Evolutionary conservation across 768 basidiomycete genomes (phyloP), one percentile per base, ranked within the genome.

Genomic region (Dioszegia hungarica): DNA sequence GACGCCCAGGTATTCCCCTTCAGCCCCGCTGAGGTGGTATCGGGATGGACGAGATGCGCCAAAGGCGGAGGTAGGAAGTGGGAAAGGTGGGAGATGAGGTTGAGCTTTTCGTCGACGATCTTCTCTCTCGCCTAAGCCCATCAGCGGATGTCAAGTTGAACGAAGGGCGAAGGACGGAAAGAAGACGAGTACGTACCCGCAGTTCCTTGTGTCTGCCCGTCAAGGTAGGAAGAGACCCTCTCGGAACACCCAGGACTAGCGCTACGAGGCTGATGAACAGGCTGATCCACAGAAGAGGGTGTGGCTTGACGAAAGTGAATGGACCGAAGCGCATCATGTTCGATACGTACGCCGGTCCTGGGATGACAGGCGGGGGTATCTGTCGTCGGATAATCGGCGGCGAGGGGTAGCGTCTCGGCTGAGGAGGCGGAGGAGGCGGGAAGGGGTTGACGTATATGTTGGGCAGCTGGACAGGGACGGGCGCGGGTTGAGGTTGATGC

Each of bases 61-160:
- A 72, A 60, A 6, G 70, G 70, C 10, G 64, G 67, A 10, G 70
- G 70, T 3, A 72, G 58, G 51, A 72, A 69, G 3, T 63, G 59
- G 5, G 70, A 60, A 17, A 72, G 59, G 29, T 63, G 65, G 28
- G 60, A 62, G 5, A 72, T 34, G 31, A 72, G 61, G 2, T 57
- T 33, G 2, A 67, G 38, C 36, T 60, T 56, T 46, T 69, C 65
- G 22, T 41, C 43, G 3, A 72, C 57, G 37, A 67, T 49, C 20
- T 53, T 44, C 43, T 72, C 70, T 38, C 61, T 62, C 1, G 56
- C 46, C 70, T 72, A 24, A 0, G 39, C 11, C 8, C n/a, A 37
- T 56, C 49, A 59, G 58, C 38, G n/a, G n/a, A n/a, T n/a, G 4
- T 15, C 36, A 17, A 19, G 14, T 31, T 12, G 15, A n/a, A 33